A percentile compares a stretch with the other conserved stretches of the same genome.
These are phyloP conservation scores for Harringtonia aguacate DNA, from an alignment of 2,329 filamentous ascomycete species.

Conservation along the genomic window DNA sequence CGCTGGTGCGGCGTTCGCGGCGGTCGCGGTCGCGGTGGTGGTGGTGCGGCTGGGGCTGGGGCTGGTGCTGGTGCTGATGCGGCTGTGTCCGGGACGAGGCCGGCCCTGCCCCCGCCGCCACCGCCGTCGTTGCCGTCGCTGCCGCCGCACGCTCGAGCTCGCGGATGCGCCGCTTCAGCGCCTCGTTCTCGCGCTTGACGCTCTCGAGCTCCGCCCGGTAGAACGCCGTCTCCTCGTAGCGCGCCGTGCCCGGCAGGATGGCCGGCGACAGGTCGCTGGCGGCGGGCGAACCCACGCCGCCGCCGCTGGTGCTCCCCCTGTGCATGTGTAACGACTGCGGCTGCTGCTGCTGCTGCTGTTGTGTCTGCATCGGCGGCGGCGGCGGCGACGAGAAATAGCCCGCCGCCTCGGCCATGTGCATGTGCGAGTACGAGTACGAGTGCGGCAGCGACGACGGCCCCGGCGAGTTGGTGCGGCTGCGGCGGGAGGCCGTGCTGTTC, in stretches of 20 bases:
- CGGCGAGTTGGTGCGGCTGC: constrained; percentile 40
- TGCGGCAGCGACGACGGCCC: constrained; percentile 23
- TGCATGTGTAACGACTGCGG: too few relatives aligned
- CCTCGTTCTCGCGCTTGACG: constrained; percentile 54
- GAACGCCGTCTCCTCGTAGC: constrained; percentile 52
- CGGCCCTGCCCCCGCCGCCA: background rate
- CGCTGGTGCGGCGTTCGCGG: constrained; percentile 35
- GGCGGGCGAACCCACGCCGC: constrained; percentile 14
- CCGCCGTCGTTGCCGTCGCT: constrained; percentile 5
- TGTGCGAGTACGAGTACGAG: constrained; percentile 32
- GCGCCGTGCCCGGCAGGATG: constrained; percentile 43
- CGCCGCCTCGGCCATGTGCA: constrained; percentile 24
- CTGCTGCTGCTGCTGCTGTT: background rate
- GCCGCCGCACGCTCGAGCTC: constrained; percentile 42
- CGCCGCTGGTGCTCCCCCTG: constrained; percentile 2
- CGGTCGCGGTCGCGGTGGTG: constrained; percentile 16
- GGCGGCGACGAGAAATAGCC: constrained; percentile 21
- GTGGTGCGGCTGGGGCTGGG: background rate
- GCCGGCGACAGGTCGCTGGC: constrained; percentile 36
- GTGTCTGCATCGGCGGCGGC: background rate
- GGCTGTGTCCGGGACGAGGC: background rate
- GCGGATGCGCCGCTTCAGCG: constrained; percentile 47
- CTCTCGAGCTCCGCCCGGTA: constrained; percentile 49
- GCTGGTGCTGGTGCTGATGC: background rate
- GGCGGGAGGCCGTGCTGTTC: constrained; percentile 43